Evolutionary conservation across 768 basidiomycete genomes (phyloP).

Genomic region (Glaciozyma martinii): DNA sequence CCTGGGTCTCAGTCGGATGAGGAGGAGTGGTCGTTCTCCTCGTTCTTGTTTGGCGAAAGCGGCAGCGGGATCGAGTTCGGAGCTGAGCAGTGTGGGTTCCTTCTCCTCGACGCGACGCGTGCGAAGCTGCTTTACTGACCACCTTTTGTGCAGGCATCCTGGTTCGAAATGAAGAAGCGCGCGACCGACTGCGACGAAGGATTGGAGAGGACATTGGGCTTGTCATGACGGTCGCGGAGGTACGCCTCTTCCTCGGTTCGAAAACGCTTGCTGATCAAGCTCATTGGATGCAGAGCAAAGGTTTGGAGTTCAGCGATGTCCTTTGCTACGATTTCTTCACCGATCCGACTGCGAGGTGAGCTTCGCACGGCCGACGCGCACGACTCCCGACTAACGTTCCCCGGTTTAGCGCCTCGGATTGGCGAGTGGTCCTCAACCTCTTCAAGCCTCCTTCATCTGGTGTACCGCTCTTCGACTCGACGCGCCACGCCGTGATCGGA

Average conservation of each 20-base stretch:
- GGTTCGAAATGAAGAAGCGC: not conserved
- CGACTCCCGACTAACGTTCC: not conserved
- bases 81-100: not conserved
- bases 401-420: not conserved
- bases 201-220: not conserved
- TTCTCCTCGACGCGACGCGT: not conserved
- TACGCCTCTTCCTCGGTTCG: too few relatives aligned
- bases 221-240: not conserved
- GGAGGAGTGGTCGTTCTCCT: not conserved
- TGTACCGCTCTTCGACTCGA: not conserved
- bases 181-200: not conserved
- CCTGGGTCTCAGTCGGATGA: not conserved
- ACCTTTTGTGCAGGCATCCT: not conserved
- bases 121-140: not conserved
- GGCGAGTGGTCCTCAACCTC: not conserved
- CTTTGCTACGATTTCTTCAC: not conserved
- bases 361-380: not conserved
- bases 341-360: not conserved
- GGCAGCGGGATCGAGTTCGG: not conserved
- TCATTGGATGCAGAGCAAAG: not conserved
- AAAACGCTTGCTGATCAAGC: not conserved
- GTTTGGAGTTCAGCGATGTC: not conserved
- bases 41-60: not conserved
- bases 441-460: not conserved
- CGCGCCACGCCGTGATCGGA: not conserved